These are phyloP conservation scores for Asparagopsis taxiformis DNA, from an alignment of 31 red algal genomes.

Conservation along the genomic window DNA sequence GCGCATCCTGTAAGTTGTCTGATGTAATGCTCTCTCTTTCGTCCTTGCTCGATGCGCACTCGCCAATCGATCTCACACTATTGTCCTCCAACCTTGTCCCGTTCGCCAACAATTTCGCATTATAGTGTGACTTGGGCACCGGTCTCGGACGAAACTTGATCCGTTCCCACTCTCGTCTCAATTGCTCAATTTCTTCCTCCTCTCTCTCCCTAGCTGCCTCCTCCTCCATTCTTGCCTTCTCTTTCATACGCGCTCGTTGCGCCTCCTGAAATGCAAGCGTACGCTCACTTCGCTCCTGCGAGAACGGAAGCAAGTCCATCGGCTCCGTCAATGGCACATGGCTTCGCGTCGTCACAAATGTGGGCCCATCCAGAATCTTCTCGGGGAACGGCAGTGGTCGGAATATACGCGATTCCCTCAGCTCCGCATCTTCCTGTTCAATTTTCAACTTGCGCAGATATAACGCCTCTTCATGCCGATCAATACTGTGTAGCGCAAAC, in stretches of 20 bases:
- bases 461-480: slow-evolving; percentile 12
- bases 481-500: slow-evolving; percentile 29
- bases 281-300: slow-evolving; percentile 30
- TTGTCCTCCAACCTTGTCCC: background rate
- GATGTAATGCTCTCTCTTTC: too few species aligned
- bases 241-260: slow-evolving; percentile 39
- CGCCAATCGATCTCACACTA: background rate
- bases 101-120: slow-evolving; percentile 2
- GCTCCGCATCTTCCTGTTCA: slow-evolving; percentile 24
- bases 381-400: slow-evolving; percentile 11
- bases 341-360: slow-evolving; percentile 27
- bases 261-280: slow-evolving; percentile 36
- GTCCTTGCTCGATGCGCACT: background rate
- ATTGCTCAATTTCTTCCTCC: slow-evolving; percentile 21
- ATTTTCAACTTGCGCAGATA: slow-evolving; percentile 6
- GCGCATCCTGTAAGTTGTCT: too few species aligned
- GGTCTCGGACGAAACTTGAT: slow-evolving; percentile 36
- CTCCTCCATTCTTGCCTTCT: slow-evolving; percentile 21
- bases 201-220: slow-evolving; percentile 3
- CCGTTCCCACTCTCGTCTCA: slow-evolving; percentile 18
- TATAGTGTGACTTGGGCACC: slow-evolving; percentile 47
- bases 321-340: slow-evolving; percentile 12
- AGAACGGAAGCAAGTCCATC: slow-evolving; percentile 30
- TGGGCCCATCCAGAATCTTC: slow-evolving; percentile 53
- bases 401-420: slow-evolving; percentile 8